Base-by-base conservation (phyloP, 2,329 filamentous ascomycete species). In the Venturia pyrina region DNA sequence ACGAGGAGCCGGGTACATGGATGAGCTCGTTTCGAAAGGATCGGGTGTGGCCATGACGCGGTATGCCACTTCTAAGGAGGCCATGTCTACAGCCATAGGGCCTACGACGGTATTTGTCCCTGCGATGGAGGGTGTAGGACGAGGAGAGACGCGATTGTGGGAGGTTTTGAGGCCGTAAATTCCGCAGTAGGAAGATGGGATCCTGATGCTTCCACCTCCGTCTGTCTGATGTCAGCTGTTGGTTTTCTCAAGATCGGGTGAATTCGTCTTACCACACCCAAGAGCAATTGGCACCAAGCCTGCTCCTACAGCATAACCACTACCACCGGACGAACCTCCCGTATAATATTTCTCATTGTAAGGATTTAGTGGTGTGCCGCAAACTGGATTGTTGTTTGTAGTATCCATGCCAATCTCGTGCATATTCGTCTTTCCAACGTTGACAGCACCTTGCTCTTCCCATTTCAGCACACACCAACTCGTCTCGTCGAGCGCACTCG, bases 41-140 rank as follows among this genome's bases (percentile, higher is more conserved):
- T 96, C 84, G 0, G 91, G 89, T 64, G 86, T 83, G 1, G 89
- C 83, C 83, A 96, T 91, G 70, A 90, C 74, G 62, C 90, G 87
- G 78, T 95, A 97, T n/a, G 89, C 88, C 64, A 92, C 81, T 68
- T 89, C 88, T 6, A 97, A 83, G 71, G 96, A 93, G 44, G 87
- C 81, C 68, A 89, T 89, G 65, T 83, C 93, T 61, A 85, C 83
- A 19, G 90, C 89, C 71, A 96, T 83, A 8, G 93, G 92, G 0
- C 91, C 90, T 7, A 85, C 80, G 19, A 95, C 88, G 66, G 83
- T 85, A 43, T 86, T 87, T 0, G 84, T 88, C 43, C 82, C 80
- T 34, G 83, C 83, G 63, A 86, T 80, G 66, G 84, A 84, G 17
- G 80, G 76, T 1, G 85, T 82, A 0, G 89, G 89, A 3, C 80